Evolutionary conservation across 768 basidiomycete species (phyloP).

Genomic region (Trametes sanguinea): DNA sequence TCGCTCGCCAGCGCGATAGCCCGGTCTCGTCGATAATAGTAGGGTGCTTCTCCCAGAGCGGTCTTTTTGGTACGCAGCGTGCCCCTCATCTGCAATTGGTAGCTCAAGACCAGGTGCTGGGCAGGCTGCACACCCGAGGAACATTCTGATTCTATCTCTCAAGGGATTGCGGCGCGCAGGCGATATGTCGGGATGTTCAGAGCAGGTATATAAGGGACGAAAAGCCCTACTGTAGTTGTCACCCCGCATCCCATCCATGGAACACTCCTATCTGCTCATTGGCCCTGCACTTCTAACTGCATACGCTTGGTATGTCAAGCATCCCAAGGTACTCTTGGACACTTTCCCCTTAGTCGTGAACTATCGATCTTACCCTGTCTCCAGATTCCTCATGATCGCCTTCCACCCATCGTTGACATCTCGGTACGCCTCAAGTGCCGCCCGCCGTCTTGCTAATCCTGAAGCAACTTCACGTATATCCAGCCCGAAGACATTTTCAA

Average conservation of each 20-base stretch:
- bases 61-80: too few species aligned
- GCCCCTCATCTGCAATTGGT: too few species aligned
- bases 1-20: too few species aligned
- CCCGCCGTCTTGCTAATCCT: not conserved
- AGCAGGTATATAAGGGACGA: too few species aligned
- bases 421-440: not conserved
- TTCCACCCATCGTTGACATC: constrained; percentile 20
- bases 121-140: too few species aligned
- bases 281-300: constrained; percentile 1
- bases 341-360: too few species aligned
- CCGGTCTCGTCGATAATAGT: constrained; percentile 10
- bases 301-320: constrained; percentile 7
- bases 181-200: too few species aligned
- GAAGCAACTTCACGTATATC: not conserved
- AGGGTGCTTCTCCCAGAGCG: too few species aligned
- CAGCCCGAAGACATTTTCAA: constrained; percentile 34
- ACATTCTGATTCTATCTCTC: too few species aligned
- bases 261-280: constrained; percentile 17
- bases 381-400: constrained; percentile 19
- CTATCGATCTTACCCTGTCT: not conserved
- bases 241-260: constrained; percentile 10
- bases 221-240: not conserved
- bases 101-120: too few species aligned
- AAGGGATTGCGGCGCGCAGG: too few species aligned
- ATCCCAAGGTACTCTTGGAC: constrained; percentile 6